Evolutionary conservation across 2,329 filamentous ascomycete genomes (phyloP).

Genomic region (Ceratocystis cubensis): DNA sequence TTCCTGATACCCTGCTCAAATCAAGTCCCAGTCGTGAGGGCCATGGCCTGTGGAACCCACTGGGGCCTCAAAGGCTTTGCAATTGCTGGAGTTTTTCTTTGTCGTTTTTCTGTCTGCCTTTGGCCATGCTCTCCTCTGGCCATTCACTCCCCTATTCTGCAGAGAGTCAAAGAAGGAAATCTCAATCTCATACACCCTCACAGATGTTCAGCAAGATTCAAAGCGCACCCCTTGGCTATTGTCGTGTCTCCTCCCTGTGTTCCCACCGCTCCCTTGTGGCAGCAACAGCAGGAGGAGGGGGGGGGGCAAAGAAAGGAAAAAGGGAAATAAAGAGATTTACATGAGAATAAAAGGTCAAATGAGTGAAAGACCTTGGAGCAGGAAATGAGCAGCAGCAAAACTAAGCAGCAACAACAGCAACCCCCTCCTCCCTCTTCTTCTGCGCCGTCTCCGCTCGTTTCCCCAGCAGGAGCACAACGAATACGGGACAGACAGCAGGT

Average conservation of each 20-base stretch:
- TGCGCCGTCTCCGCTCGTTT: not conserved
- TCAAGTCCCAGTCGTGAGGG: not conserved
- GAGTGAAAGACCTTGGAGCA: not conserved
- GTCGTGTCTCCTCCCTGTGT: not conserved
- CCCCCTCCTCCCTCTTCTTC: not conserved
- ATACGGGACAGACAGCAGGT: too few relatives aligned
- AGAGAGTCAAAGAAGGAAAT: not conserved
- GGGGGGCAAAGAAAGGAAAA: too few relatives aligned
- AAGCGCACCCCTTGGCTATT: not conserved
- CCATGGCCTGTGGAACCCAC: not conserved
- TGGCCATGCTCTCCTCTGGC: too few relatives aligned
- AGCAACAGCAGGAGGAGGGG: not conserved
- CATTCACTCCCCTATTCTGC: not conserved
- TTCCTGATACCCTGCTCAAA: not conserved
- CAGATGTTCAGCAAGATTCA: not conserved
- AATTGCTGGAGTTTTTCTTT: not conserved
- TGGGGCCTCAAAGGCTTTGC: not conserved
- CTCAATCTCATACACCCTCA: not conserved
- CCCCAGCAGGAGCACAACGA: too few relatives aligned
- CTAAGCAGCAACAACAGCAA: not conserved
- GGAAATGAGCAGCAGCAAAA: not conserved
- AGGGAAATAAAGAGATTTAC: not conserved
- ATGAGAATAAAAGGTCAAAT: not conserved
- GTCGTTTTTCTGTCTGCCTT: not conserved
- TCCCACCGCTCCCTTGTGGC: not conserved